Conservation (phyloP, 2,329 filamentous ascomycete species). For the Penicillium sp. region DNA sequence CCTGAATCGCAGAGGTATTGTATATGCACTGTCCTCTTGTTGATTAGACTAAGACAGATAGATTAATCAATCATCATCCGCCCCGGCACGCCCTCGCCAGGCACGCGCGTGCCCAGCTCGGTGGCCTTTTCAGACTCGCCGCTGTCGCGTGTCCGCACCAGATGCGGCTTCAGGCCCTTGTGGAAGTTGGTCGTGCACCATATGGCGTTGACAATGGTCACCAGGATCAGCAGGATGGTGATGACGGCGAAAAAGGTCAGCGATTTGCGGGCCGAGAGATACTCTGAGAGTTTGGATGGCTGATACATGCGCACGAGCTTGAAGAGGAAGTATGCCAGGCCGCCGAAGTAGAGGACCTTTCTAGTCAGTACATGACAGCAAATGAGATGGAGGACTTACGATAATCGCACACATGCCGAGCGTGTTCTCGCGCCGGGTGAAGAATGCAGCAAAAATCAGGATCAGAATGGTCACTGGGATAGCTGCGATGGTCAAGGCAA, state of each 20-base stretch:
- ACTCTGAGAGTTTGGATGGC: constrained; percentile 55
- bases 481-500: constrained; percentile 80
- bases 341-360: constrained; percentile 75
- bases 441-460: constrained; percentile 77
- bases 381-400: constrained; percentile 35
- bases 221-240: constrained; percentile 80
- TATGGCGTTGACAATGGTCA: constrained; percentile 82
- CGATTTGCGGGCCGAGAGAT: constrained; percentile 74
- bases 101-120: constrained; percentile 37
- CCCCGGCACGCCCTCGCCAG: constrained; percentile 30
- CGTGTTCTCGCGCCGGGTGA: constrained; percentile 77
- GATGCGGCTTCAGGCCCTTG: constrained; percentile 81
- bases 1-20: too few species aligned
- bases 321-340: constrained; percentile 93
- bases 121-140: constrained; percentile 48
- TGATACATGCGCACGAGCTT: constrained; percentile 96
- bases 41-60: too few species aligned
- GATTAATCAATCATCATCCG: constrained; percentile 46
- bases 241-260: constrained; percentile 92
- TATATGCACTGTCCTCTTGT: too few species aligned
- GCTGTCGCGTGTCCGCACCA: constrained; percentile 57
- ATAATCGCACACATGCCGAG: constrained; percentile 74
- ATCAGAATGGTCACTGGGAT: constrained; percentile 89
- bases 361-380: neutral
- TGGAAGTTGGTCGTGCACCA: constrained; percentile 89